Evolutionary conservation across 2,329 filamentous ascomycete genomes (phyloP).

Genomic region (Chlorencoelia australis): DNA sequence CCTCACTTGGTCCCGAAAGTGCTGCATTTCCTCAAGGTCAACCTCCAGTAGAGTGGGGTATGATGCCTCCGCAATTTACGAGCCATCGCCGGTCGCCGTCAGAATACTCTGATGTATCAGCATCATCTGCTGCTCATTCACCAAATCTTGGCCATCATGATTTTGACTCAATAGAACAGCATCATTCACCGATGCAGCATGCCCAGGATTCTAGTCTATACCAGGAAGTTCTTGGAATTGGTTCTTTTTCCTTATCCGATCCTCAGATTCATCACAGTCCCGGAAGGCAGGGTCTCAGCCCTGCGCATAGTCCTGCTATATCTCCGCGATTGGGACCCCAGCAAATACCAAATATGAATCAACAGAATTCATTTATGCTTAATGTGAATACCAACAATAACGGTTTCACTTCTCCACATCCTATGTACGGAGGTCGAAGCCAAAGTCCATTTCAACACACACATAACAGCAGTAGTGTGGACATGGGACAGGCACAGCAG

Average conservation of each 20-base stretch:
- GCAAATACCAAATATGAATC: constrained; percentile 41
- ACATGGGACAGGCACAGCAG: constrained; percentile 58
- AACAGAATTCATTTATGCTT: constrained; percentile 35
- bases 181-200: constrained; percentile 71
- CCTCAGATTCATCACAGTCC: constrained; percentile 44
- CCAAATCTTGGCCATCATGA: constrained; percentile 73
- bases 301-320: constrained; percentile 63
- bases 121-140: constrained; percentile 75
- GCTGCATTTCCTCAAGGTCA: constrained; percentile 40
- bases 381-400: constrained; percentile 37
- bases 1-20: constrained; percentile 27
- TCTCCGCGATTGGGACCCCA: constrained; percentile 51
- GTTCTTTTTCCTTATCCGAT: constrained; percentile 72
- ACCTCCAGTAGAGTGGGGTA: constrained; percentile 45
- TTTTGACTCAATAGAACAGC: constrained; percentile 62
- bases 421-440: constrained; percentile 38
- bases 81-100: constrained; percentile 77
- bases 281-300: constrained; percentile 65
- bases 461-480: constrained; percentile 38
- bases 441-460: constrained; percentile 38
- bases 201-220: constrained; percentile 64
- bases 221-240: constrained; percentile 68
- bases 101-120: constrained; percentile 85
- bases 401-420: constrained; percentile 37
- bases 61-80: constrained; percentile 54